Evolutionary conservation across 371 early-diverging fungal genomes (phyloP), one percentile per base, ranked within the genome.

Genomic region (Syncephalastrum monosporum): DNA sequence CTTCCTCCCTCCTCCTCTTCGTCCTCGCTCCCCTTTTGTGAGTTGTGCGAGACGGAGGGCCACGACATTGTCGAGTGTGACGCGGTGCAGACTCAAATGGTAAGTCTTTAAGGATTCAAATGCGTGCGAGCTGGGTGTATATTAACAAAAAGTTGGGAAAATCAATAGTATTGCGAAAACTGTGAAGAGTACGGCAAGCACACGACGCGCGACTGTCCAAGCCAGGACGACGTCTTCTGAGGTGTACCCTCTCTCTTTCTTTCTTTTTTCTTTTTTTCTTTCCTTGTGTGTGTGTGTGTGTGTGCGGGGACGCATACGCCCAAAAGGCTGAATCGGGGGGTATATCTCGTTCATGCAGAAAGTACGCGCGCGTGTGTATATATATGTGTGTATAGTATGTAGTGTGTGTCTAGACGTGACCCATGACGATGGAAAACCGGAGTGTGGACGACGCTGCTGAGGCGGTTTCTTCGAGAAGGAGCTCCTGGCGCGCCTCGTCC

Each of bases 191-290:
- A 75, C 69, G 79, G 71, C 13, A 61, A 61, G 13, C 88, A 87
- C 46, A 77, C 82, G 59, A 87, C 88, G 1, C 77, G 79, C 15
- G 82, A 84, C 43, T 87, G 88, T 57, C 88, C 86, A 13, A 79
- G 82, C 47, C 79, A 80, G 51, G 76, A 81, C 52, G 78, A 81
- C 58, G 72, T 75, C 43, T 82, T 81, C 55, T 81, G 69, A 53
- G 44, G 23, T 14, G 21, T 38, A 21, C 27, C 50, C 8, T 33
- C 7, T 50, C 25, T 21, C 21, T 21, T 21, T 21, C 21, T 21
- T 2, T 21, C 2, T 21, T 21, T 21, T 21, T 21, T 16, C 24
- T 44, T 7, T 29, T 29, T 29, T 29, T 29, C 7, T 7, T 29
- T 29, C 3, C 3, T 3, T 29, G n/a, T n/a, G n/a, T 29, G 29